Percentiles rank a stretch among this genome's conserved stretches.
Conservation (phyloP, 805 yeast species). For the Lipomyces starkeyi region DNA sequence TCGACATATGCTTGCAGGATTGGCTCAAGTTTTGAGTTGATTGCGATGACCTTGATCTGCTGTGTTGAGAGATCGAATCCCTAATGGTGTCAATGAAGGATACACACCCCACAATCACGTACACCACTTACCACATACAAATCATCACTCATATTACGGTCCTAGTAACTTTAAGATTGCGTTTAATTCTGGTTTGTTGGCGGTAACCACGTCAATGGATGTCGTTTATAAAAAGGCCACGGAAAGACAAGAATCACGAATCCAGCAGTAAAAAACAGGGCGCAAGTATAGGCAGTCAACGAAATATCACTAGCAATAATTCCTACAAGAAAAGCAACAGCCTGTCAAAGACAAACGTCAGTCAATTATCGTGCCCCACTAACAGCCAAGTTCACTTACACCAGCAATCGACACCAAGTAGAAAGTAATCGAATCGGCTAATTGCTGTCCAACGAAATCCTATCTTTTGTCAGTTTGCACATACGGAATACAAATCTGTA, state of each 20-base stretch:
- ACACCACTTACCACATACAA: slow-evolving; percentile 16
- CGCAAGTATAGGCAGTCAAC: slow-evolving; percentile 51
- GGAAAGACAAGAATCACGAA: slow-evolving; percentile 59
- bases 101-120: not conserved
- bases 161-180: not conserved
- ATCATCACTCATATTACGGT: slow-evolving; percentile 35
- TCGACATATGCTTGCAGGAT: slow-evolving; percentile 67
- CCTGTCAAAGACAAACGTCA: slow-evolving; percentile 13
- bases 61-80: slow-evolving; percentile 93
- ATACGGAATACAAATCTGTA: not conserved
- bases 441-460: slow-evolving; percentile 62
- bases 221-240: slow-evolving; percentile 60
- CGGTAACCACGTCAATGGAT: slow-evolving; percentile 57
- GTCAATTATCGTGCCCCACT: not conserved
- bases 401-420: slow-evolving; percentile 46
- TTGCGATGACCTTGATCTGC: slow-evolving; percentile 77
- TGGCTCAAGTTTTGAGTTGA: slow-evolving; percentile 59
- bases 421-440: slow-evolving; percentile 48
- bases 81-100: slow-evolving; percentile 40
- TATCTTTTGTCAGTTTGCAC: slow-evolving; percentile 5
- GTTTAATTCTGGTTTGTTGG: slow-evolving; percentile 31
- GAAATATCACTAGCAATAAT: slow-evolving; percentile 54
- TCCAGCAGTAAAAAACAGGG: slow-evolving; percentile 46
- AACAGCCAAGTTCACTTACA: slow-evolving; percentile 18
- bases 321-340: slow-evolving; percentile 57